phyloP scores from a whole-genome alignment of 768 basidiomycete species.

The Mycena venus region DNA sequence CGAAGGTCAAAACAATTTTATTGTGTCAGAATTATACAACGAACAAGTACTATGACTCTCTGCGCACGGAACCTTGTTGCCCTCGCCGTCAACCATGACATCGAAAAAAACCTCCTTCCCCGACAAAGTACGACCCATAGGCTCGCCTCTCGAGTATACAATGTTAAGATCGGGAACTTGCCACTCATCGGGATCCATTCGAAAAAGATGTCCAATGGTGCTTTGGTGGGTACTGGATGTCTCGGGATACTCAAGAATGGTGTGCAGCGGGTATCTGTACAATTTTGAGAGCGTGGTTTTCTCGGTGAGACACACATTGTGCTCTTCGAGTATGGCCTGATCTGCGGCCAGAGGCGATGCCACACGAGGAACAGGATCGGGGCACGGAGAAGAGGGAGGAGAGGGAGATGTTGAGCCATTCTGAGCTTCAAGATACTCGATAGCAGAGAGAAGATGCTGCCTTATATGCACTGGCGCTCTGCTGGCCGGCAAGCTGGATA shows the following conservation, averaged over 20 bases:
- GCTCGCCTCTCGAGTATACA: neutral
- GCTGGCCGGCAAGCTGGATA: no score
- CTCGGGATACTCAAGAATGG: neutral
- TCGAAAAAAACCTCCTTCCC: neutral
- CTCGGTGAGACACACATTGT: neutral
- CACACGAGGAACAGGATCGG: no score
- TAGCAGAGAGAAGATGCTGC: no score
- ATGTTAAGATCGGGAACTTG: conserved; percentile 1
- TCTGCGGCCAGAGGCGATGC: no score
- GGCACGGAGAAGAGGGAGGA: no score
- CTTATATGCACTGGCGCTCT: no score
- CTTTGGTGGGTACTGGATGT: neutral
- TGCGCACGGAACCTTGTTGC: neutral
- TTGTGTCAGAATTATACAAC: no score
- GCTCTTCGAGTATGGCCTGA: no score
- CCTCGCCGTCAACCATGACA: neutral
- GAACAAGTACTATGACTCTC: conserved; percentile 8
- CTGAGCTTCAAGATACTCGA: no score
- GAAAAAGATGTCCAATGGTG: neutral
- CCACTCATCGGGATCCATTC: conserved; percentile 5
- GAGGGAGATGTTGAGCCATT: no score
- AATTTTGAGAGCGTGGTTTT: neutral
- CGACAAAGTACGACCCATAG: neutral
- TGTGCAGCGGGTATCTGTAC: neutral
- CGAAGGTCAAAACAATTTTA: no score